Evolutionary conservation across 2,329 filamentous ascomycete species (phyloP).

Genomic region (Didymella segeticola): DNA sequence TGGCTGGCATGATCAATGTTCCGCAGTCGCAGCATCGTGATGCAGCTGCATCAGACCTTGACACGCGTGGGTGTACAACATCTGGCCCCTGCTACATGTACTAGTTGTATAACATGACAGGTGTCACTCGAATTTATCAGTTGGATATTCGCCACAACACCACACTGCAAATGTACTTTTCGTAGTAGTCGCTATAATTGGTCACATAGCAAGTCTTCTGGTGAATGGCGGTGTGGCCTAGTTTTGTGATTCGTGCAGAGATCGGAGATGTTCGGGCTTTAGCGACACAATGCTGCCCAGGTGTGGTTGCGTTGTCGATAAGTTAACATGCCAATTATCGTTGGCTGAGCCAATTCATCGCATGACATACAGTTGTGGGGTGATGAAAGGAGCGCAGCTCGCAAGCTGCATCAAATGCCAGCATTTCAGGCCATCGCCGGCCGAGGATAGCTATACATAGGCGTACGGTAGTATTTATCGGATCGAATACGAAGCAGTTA

Average conservation of each 20-base stretch:
- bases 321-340: background rate
- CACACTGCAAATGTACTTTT: no score
- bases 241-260: no score
- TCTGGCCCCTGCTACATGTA: no score
- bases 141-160: no score
- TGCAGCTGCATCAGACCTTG: no score
- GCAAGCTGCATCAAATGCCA: background rate
- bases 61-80: no score
- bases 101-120: background rate
- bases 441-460: background rate
- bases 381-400: background rate
- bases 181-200: no score
- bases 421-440: background rate
- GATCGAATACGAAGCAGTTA: background rate
- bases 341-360: background rate
- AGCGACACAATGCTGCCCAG: background rate
- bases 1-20: no score
- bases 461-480: background rate
- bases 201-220: no score
- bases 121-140: background rate
- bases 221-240: no score
- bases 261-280: no score
- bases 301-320: background rate
- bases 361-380: background rate
- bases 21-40: no score